Conservation (phyloP, 2,329 filamentous ascomycete genomes). For the Dactylellina drechsleri region DNA sequence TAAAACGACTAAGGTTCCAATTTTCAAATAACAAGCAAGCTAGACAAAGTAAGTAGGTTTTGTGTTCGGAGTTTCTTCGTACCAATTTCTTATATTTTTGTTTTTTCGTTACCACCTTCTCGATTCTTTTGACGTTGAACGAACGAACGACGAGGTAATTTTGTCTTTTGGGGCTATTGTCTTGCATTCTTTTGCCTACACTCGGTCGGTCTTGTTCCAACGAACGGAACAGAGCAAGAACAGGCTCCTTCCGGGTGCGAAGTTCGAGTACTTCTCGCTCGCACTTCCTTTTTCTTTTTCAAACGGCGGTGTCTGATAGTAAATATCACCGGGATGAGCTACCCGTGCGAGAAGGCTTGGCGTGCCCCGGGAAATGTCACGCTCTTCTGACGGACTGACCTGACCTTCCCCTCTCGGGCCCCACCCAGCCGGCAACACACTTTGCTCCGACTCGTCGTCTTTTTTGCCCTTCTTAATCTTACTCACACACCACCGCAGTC, state of each 20-base stretch:
- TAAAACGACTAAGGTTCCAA: slow-evolving; percentile 22
- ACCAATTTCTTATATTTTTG: slow-evolving; percentile 53
- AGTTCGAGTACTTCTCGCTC: no score
- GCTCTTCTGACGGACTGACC: slow-evolving; percentile 19
- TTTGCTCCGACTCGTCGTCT: slow-evolving; percentile 33
- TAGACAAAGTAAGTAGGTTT: slow-evolving; percentile 44
- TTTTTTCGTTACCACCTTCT: slow-evolving; percentile 57
- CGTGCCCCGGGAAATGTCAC: slow-evolving; percentile 40
- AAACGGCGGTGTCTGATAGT: no score
- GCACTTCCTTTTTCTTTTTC: no score
- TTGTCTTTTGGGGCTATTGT: slow-evolving; percentile 26
- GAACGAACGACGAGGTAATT: slow-evolving; percentile 47
- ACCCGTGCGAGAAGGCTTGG: slow-evolving; percentile 28
- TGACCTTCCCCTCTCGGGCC: slow-evolving; percentile 45
- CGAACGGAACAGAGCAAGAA: slow-evolving; percentile 2
- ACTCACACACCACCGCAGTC: slow-evolving; percentile 22
- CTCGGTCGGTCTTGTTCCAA: slow-evolving; percentile 37
- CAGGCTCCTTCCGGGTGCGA: slow-evolving; percentile 13
- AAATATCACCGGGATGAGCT: slow-evolving; percentile 20
- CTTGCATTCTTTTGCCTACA: slow-evolving; percentile 50
- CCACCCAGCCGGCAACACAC: slow-evolving; percentile 43
- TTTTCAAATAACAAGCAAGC: slow-evolving; percentile 34
- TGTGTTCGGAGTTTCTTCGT: slow-evolving; percentile 19
- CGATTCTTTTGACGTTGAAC: slow-evolving; percentile 55
- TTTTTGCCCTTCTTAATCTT: slow-evolving; percentile 50